Evolutionary conservation across 192 early-diverging fungal genomes (phyloP).

Genomic region (Neocallimastix lanati): DNA sequence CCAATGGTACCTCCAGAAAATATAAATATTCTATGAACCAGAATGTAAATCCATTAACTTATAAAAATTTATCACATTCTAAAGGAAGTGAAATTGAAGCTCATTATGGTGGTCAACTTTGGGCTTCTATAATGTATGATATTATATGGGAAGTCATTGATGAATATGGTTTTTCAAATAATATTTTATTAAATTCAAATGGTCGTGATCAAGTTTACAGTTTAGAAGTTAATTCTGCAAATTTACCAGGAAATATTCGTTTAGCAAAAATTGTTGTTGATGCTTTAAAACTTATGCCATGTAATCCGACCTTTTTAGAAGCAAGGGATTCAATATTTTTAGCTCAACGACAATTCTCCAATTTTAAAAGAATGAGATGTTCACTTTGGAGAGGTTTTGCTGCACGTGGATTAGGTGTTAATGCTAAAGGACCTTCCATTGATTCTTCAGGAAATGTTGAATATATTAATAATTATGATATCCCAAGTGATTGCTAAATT

Average conservation of each 20-base stretch:
- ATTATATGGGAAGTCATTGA: slow-evolving; percentile 54
- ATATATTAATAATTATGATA: neutral
- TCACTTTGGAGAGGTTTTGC: slow-evolving; percentile 63
- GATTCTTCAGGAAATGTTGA: neutral
- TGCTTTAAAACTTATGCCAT: slow-evolving; percentile 62
- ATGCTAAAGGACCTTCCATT: slow-evolving; percentile 22
- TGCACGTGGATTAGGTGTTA: slow-evolving; percentile 68
- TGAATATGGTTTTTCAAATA: slow-evolving; percentile 30
- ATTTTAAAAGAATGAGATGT: slow-evolving; percentile 43
- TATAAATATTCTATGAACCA: neutral
- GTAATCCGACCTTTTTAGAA: slow-evolving; percentile 49
- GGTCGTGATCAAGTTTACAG: neutral
- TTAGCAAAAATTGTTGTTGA: slow-evolving; percentile 53
- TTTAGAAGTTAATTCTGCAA: slow-evolving; percentile 4
- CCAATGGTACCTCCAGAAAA: neutral
- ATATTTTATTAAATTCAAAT: neutral
- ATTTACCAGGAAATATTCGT: slow-evolving; percentile 49
- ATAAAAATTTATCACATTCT: neutral
- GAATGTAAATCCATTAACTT: neutral
- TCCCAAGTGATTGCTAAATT: neutral
- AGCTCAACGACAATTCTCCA: slow-evolving; percentile 45
- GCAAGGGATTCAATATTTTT: slow-evolving; percentile 59
- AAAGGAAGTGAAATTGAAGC: no score
- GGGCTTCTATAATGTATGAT: neutral
- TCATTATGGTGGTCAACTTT: neutral